These are phyloP conservation scores for Teunomyces atbi DNA, from an alignment of 805 yeast genomes.

Conservation along the genomic window DNA sequence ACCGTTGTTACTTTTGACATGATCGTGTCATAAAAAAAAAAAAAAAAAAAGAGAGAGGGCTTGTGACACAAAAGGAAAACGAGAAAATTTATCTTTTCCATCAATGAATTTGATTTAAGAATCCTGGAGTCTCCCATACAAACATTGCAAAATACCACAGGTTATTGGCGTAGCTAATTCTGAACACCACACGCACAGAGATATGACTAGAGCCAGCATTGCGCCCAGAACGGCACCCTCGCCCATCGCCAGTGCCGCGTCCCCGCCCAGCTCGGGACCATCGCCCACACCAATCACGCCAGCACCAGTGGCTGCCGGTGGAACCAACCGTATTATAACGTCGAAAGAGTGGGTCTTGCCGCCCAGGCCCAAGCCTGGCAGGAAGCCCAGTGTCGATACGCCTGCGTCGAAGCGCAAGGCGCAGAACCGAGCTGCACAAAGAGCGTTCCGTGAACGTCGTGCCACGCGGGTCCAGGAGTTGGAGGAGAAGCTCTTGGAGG, in stretches of 20 bases:
- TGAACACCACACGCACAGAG: too few species aligned
- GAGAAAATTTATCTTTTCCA: slow-evolving; percentile 11
- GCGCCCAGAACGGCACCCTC: slow-evolving; percentile 15
- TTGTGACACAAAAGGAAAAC: slow-evolving; percentile 9
- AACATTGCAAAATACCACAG: background rate
- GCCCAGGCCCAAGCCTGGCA: slow-evolving; percentile 61
- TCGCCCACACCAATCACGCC: slow-evolving; percentile 2
- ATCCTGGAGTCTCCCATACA: slow-evolving; percentile 5
- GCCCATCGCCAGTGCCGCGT: slow-evolving; percentile 11
- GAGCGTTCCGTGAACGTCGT: slow-evolving; percentile 85
- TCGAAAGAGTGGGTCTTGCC: slow-evolving; percentile 61
- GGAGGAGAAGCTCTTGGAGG: slow-evolving; percentile 63
- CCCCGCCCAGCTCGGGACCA: slow-evolving; percentile 7
- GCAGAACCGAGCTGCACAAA: slow-evolving; percentile 90
- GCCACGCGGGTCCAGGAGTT: slow-evolving; percentile 79
- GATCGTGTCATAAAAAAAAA: background rate
- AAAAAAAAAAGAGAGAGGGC: background rate
- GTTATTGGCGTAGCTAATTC: too few species aligned
- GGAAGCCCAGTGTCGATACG: slow-evolving; percentile 66
- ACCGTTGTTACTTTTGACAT: too few species aligned
- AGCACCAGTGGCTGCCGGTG: slow-evolving; percentile 1
- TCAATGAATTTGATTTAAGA: slow-evolving; percentile 4
- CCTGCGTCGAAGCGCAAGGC: slow-evolving; percentile 87
- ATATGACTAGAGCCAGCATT: slow-evolving; percentile 8
- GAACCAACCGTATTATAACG: slow-evolving; percentile 50